A percentile compares a stretch with the other conserved stretches of the same genome.
These are phyloP conservation scores for Psilocybe azurescens DNA, from an alignment of 768 basidiomycete species.

Conservation along the genomic window DNA sequence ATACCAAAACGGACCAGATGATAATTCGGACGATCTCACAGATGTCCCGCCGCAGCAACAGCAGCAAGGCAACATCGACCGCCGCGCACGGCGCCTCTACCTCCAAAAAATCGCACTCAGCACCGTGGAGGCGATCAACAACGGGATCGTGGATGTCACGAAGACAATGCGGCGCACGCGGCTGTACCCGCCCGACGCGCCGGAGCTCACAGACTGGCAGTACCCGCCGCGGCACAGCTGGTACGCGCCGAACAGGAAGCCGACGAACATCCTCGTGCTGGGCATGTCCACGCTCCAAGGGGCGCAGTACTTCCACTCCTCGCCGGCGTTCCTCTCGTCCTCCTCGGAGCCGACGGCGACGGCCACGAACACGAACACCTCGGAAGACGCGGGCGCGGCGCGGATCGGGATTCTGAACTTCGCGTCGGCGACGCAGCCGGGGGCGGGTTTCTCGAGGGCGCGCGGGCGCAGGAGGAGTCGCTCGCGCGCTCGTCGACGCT, in stretches of 20 bases:
- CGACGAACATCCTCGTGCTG: slow-evolving; percentile 45
- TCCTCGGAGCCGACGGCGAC: slow-evolving; percentile 17
- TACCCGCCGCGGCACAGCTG: slow-evolving; percentile 11
- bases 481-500: slow-evolving; percentile 76
- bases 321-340: slow-evolving; percentile 8
- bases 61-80: neutral
- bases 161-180: slow-evolving; percentile 46
- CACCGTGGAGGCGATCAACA: slow-evolving; percentile 26
- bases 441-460: slow-evolving; percentile 69
- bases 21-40: neutral
- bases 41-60: neutral
- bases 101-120: slow-evolving; percentile 20
- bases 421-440: slow-evolving; percentile 70
- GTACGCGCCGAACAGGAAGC: neutral
- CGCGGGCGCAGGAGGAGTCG: slow-evolving; percentile 72
- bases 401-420: slow-evolving; percentile 71
- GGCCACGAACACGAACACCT: neutral
- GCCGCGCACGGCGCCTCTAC: slow-evolving; percentile 13
- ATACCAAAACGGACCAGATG: neutral
- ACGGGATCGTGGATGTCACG: slow-evolving; percentile 20
- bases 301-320: slow-evolving; percentile 42
- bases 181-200: slow-evolving; percentile 59
- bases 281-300: slow-evolving; percentile 69
- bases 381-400: neutral
- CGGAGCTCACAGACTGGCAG: slow-evolving; percentile 43